Evolutionary conservation across 352 stramenopile species (phyloP).

Genomic region (Globisporangium echinulatum): DNA sequence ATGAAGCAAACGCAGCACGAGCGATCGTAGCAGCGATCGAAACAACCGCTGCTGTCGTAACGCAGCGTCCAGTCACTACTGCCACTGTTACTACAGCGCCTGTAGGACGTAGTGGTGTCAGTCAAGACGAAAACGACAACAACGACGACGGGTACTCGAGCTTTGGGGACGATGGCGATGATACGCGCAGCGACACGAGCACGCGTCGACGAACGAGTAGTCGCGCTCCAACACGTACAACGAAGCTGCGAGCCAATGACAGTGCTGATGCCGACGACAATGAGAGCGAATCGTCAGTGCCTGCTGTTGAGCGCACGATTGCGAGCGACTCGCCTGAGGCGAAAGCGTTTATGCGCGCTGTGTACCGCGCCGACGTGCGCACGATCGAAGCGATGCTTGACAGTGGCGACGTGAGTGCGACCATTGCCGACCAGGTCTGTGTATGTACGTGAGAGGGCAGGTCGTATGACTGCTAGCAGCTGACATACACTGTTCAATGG

Average conservation of each 20-base stretch:
- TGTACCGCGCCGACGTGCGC: slow-evolving; percentile 51
- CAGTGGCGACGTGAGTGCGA: slow-evolving; percentile 31
- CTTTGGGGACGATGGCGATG: slow-evolving; percentile 40
- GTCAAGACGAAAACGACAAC: slow-evolving; percentile 15
- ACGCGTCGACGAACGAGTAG: not conserved
- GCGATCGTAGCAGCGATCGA: slow-evolving; percentile 15
- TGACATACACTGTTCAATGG: not conserved
- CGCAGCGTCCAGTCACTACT: not conserved
- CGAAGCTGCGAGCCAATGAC: slow-evolving; percentile 7
- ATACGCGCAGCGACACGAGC: not conserved
- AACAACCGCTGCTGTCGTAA: not conserved
- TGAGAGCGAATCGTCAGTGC: too few species aligned
- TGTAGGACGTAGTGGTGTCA: not conserved
- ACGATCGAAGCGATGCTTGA: slow-evolving; percentile 50
- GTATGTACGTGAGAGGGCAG: not conserved
- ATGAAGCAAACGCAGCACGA: slow-evolving; percentile 24
- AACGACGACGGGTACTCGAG: slow-evolving; percentile 45
- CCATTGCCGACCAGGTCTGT: slow-evolving; percentile 53
- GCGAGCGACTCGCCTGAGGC: slow-evolving; percentile 39
- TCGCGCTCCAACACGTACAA: too few species aligned
- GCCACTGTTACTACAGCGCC: not conserved
- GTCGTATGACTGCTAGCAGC: too few species aligned
- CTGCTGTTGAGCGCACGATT: slow-evolving; percentile 27
- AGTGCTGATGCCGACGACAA: slow-evolving; percentile 15
- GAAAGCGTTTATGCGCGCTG: slow-evolving; percentile 57